phyloP scores from a whole-genome alignment of 768 basidiomycete species.

The Boletus reticulatus region DNA sequence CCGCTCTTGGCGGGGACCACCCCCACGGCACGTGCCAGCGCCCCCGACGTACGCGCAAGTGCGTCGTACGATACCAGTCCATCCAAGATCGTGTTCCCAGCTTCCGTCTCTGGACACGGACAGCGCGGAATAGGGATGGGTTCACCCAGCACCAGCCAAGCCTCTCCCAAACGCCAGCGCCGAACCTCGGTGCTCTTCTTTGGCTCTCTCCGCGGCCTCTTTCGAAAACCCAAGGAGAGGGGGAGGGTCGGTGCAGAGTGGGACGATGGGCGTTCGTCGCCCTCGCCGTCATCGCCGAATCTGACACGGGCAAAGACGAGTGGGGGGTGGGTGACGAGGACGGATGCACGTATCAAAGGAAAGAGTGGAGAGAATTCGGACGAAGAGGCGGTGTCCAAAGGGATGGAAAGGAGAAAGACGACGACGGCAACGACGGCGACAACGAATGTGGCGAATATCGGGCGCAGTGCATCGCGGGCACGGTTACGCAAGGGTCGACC shows the following conservation, averaged over 20 bases:
- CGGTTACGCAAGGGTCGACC: slow-evolving; percentile 21
- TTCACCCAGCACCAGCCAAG: neutral
- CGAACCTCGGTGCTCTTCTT: slow-evolving; percentile 22
- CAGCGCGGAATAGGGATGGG: neutral
- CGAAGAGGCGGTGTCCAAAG: slow-evolving; percentile 5
- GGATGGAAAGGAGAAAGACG: no score
- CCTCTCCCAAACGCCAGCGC: slow-evolving; percentile 16
- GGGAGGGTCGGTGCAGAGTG: neutral
- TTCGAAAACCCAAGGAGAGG: slow-evolving; percentile 21
- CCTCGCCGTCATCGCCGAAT: neutral
- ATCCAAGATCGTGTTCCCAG: neutral
- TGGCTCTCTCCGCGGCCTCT: slow-evolving; percentile 27
- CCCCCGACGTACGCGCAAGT: slow-evolving; percentile 1
- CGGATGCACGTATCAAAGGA: slow-evolving; percentile 19
- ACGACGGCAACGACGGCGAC: neutral
- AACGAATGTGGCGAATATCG: neutral
- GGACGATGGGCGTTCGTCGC: slow-evolving; percentile 9
- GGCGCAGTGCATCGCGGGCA: neutral
- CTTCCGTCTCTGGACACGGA: neutral
- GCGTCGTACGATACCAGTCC: neutral
- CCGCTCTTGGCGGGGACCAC: neutral
- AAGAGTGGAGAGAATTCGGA: slow-evolving; percentile 13
- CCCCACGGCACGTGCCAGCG: neutral
- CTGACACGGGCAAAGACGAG: neutral
- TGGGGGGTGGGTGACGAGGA: slow-evolving; percentile 28